phyloP scores from a whole-genome alignment of 345 rosid species.

The Lumnitzera racemosa region DNA sequence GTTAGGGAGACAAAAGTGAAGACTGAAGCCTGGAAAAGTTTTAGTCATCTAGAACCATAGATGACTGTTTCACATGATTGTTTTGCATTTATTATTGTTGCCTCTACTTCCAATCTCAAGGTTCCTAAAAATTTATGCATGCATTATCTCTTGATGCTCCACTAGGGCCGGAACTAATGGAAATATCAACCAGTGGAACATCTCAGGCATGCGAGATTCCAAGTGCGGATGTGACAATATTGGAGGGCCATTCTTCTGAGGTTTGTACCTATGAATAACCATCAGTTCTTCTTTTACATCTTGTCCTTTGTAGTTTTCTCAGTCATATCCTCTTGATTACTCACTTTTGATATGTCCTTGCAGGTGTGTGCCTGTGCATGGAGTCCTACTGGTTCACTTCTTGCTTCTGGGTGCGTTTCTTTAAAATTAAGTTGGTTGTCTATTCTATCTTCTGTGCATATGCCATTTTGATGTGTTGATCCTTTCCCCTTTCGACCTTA shows the following conservation, averaged over 20 bases:
- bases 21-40: too few species aligned
- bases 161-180: slow-evolving; percentile 78
- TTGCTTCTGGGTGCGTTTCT: slow-evolving; percentile 91
- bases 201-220: slow-evolving; percentile 68
- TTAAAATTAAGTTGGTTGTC: slow-evolving; percentile 6
- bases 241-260: slow-evolving; percentile 99
- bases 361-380: slow-evolving; percentile 99
- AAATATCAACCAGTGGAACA: slow-evolving; percentile 37
- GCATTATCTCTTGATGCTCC: background rate
- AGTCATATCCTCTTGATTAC: background rate
- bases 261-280: slow-evolving; percentile 27
- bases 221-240: slow-evolving; percentile 75
- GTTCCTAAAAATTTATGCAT: too few species aligned
- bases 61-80: background rate
- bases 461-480: too few species aligned
- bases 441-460: background rate
- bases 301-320: slow-evolving; percentile 1
- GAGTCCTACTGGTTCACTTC: slow-evolving; percentile 98
- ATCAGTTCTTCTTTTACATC: background rate
- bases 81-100: background rate
- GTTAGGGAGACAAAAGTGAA: too few species aligned
- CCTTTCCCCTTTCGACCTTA: too few species aligned
- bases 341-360: slow-evolving; percentile 7
- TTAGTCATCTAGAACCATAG: too few species aligned
- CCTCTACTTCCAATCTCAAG: background rate